These are phyloP conservation scores for Cyclotella sp. DNA, from an alignment of 108 stramenopile genomes.

Conservation along the genomic window DNA sequence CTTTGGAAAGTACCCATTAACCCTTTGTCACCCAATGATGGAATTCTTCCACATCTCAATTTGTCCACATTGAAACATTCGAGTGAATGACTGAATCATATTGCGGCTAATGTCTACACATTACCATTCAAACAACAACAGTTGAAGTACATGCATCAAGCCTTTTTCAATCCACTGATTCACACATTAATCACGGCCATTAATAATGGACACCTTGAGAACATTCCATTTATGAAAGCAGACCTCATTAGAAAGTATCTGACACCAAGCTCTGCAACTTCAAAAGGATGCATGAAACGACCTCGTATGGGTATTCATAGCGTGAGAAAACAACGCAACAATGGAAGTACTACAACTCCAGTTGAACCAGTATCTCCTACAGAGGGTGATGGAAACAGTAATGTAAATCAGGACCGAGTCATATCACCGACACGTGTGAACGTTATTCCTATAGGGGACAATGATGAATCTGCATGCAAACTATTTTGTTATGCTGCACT, in stretches of 20 bases:
- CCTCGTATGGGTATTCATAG: conserved; percentile 5
- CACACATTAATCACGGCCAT: conserved; percentile 2
- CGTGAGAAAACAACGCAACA: background rate
- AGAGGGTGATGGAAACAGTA: background rate
- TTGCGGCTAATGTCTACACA: conserved; percentile 3
- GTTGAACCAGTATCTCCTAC: too few relatives aligned
- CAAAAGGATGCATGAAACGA: conserved; percentile 25
- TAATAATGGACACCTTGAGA: conserved; percentile 7
- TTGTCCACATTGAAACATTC: background rate
- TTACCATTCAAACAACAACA: conserved; percentile 10
- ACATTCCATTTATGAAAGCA: background rate
- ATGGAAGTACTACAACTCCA: background rate
- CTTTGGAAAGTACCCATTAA: conserved; percentile 22
- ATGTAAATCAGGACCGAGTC: too few relatives aligned
- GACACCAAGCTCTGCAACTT: conserved; percentile 1
- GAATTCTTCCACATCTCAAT: background rate
- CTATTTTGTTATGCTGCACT: background rate
- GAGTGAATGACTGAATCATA: background rate
- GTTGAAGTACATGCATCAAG: conserved; percentile 15
- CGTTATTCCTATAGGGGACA: too few relatives aligned
- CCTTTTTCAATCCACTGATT: conserved; percentile 16
- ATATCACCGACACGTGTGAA: too few relatives aligned
- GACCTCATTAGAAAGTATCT: too few relatives aligned
- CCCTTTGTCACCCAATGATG: background rate
- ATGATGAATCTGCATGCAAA: background rate